phyloP scores from a whole-genome alignment of 352 stramenopile genomes.

The Phytopythium cucurbitacearum region DNA sequence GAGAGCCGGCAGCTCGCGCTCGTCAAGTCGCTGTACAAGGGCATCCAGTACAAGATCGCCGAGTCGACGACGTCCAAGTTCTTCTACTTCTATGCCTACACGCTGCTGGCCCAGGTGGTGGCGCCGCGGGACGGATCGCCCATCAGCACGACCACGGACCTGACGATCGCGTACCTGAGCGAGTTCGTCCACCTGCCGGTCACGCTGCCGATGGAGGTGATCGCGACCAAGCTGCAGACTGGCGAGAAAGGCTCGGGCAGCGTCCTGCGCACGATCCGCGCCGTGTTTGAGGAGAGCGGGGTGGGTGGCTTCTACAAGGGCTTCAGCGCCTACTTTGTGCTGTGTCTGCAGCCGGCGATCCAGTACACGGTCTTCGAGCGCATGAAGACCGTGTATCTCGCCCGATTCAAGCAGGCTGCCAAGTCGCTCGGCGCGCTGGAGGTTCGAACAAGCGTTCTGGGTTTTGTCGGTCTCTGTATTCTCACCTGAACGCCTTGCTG shows the following conservation, averaged over 20 bases:
- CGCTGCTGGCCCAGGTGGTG: slow-evolving; percentile 64
- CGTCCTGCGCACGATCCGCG: slow-evolving; percentile 58
- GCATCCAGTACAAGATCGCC: slow-evolving; percentile 82
- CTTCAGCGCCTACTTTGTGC: slow-evolving; percentile 90
- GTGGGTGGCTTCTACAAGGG: slow-evolving; percentile 82
- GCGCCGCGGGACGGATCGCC: slow-evolving; percentile 52
- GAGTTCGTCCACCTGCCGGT: slow-evolving; percentile 75
- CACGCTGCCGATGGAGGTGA: slow-evolving; percentile 86
- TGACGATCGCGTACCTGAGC: slow-evolving; percentile 80
- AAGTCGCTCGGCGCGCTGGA: slow-evolving; percentile 61
- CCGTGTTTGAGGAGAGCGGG: slow-evolving; percentile 66
- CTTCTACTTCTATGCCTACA: slow-evolving; percentile 90
- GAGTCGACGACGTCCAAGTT: slow-evolving; percentile 87
- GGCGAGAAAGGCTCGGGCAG: slow-evolving; percentile 31
- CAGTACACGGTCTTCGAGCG: slow-evolving; percentile 97
- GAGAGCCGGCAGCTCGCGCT: slow-evolving; percentile 32
- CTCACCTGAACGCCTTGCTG: not conserved
- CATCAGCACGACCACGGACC: slow-evolving; percentile 60
- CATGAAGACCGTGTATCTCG: slow-evolving; percentile 67
- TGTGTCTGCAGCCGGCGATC: slow-evolving; percentile 96
- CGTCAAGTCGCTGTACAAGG: slow-evolving; percentile 69
- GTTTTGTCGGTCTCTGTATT: not conserved
- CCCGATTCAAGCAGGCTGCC: slow-evolving; percentile 48
- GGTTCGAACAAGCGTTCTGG: slow-evolving; percentile 26
- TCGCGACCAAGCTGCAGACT: slow-evolving; percentile 85